These are phyloP conservation scores for Kurtzmaniella cleridarum DNA, from an alignment of 805 yeast species.

Conservation along the genomic window DNA sequence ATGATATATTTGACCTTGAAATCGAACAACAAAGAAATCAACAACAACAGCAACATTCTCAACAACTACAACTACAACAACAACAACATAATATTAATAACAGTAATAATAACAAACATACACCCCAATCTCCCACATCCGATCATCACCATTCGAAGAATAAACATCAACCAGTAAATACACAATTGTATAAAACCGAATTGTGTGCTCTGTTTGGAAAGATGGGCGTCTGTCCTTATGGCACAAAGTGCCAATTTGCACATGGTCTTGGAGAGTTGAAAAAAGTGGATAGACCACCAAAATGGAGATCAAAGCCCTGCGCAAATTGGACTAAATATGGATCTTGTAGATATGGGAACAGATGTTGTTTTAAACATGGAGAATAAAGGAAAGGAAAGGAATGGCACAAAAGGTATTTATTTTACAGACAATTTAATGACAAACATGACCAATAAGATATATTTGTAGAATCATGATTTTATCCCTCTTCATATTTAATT, in stretches of 20 bases:
- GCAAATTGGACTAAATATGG: conserved; percentile 83
- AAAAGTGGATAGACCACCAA: conserved; percentile 63
- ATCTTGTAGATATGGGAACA: conserved; percentile 78
- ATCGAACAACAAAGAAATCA: conserved; percentile 2
- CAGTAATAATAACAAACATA: conserved; percentile 6
- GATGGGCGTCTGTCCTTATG: conserved; percentile 74
- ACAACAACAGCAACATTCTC: conserved; percentile 9
- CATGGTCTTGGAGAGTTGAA: conserved; percentile 81
- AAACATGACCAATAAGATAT: too few relatives aligned
- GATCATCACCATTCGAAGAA: conserved; percentile 2
- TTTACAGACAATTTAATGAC: not conserved
- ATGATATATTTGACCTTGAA: conserved; percentile 10
- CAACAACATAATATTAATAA: conserved; percentile 8
- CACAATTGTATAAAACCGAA: conserved; percentile 84
- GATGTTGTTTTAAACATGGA: conserved; percentile 90
- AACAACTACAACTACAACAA: conserved; percentile 5
- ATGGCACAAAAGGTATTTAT: not conserved
- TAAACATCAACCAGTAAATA: conserved; percentile 34
- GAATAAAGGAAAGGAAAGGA: conserved; percentile 1
- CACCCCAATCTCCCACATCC: not conserved
- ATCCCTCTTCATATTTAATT: too few relatives aligned
- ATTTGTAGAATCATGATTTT: too few relatives aligned
- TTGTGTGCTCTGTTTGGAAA: conserved; percentile 74
- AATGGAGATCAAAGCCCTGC: conserved; percentile 90
- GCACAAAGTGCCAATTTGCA: conserved; percentile 90